A percentile compares a stretch with the other conserved stretches of the same genome.
Evolutionary conservation across 441 rosid species (phyloP).

Genomic region (Brassica balearica): DNA sequence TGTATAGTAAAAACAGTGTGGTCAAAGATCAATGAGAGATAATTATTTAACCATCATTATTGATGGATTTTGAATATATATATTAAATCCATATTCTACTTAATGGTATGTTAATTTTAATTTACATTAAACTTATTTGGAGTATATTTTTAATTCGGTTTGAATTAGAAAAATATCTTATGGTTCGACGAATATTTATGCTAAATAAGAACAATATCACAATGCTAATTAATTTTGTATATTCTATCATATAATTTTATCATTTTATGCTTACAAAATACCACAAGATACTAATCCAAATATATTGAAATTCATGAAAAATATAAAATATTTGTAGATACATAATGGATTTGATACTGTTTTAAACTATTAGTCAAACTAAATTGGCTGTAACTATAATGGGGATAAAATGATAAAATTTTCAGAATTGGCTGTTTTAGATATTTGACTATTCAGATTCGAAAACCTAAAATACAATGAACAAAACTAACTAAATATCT

Average conservation of each 20-base stretch:
- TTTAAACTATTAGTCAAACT: conserved; percentile 11
- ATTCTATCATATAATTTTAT: neutral
- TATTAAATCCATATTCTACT: neutral
- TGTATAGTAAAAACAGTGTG: conserved; percentile 24
- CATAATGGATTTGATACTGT: neutral
- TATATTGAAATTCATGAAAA: neutral
- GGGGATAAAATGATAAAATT: neutral
- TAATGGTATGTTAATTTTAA: conserved; percentile 21
- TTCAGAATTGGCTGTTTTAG: neutral
- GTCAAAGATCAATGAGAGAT: conserved; percentile 31
- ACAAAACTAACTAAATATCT: neutral
- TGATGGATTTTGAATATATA: conserved; percentile 10
- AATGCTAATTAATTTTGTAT: neutral
- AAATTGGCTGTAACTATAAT: neutral
- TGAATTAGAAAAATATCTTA: conserved; percentile 14
- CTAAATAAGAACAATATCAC: conserved; percentile 20
- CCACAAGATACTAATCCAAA: neutral
- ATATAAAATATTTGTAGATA: neutral
- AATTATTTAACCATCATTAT: conserved; percentile 17
- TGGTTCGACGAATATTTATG: neutral
- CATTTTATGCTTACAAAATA: neutral
- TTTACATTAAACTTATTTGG: neutral
- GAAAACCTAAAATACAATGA: conserved; percentile 10
- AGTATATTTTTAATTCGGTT: neutral
- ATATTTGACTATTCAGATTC: neutral